phyloP scores from a whole-genome alignment of 352 stramenopile species.

The Globisporangium canariense region DNA sequence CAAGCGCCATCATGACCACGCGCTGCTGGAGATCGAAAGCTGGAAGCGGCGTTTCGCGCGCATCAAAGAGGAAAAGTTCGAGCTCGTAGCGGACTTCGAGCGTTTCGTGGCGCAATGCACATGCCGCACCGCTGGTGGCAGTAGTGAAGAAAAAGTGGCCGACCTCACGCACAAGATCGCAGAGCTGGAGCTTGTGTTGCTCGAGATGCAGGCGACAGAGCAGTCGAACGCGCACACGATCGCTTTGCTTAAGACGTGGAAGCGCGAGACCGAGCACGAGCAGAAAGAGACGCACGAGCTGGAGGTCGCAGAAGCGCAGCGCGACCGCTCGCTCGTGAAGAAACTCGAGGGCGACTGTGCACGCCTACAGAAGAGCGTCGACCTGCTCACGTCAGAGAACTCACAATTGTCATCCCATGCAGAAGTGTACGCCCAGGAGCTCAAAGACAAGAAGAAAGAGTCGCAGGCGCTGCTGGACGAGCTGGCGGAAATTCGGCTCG shows the following conservation, averaged over 20 bases:
- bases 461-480: conserved; percentile 40
- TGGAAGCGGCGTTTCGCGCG: conserved; percentile 67
- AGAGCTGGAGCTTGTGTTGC: conserved; percentile 34
- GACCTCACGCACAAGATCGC: conserved; percentile 27
- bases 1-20: conserved; percentile 58
- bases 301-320: conserved; percentile 34
- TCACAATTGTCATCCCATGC: conserved; percentile 1
- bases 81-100: conserved; percentile 55
- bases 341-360: conserved; percentile 43
- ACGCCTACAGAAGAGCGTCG: conserved; percentile 24
- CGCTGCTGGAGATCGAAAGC: conserved; percentile 56
- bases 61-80: conserved; percentile 63
- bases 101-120: conserved; percentile 39
- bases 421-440: conserved; percentile 13
- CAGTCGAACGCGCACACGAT: conserved; percentile 39
- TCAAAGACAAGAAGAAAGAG: conserved; percentile 30
- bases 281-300: conserved; percentile 40
- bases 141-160: conserved; percentile 28
- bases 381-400: conserved; percentile 30
- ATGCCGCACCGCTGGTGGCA: conserved; percentile 23
- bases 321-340: conserved; percentile 35
- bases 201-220: conserved; percentile 29
- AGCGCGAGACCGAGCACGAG: conserved; percentile 32
- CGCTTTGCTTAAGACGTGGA: conserved; percentile 43
- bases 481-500: conserved; percentile 31